Evolutionary conservation across 345 rosid genomes (phyloP).

Genomic region (Alliaria petiolata): DNA sequence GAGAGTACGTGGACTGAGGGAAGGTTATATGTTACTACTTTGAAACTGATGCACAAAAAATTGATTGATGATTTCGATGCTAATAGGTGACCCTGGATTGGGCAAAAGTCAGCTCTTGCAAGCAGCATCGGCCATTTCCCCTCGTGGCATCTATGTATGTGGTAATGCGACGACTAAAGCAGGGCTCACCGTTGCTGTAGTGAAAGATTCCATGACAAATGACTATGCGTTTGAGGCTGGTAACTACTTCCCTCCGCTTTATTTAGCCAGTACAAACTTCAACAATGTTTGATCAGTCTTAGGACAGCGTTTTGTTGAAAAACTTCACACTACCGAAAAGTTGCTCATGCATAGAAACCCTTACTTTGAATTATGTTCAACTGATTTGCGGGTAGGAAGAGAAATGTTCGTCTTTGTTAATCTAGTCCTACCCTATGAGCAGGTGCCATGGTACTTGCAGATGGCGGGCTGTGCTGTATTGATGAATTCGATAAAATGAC

Average conservation of each 20-base stretch:
- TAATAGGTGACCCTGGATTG: conserved; percentile 95
- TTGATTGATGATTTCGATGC: conserved; percentile 8
- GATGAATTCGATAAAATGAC: conserved; percentile 99
- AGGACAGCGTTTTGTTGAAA: conserved; percentile 3
- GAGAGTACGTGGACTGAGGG: conserved; percentile 4
- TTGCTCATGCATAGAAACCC: conserved; percentile 5
- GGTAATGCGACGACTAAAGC: conserved; percentile 92
- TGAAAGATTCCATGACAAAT: conserved; percentile 83
- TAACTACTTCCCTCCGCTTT: conserved; percentile 35
- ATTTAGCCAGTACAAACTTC: background rate
- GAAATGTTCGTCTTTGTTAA: background rate
- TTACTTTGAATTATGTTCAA: background rate
- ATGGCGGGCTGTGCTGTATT: conserved; percentile 91
- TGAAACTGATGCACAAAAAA: background rate
- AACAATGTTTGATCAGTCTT: conserved; percentile 3
- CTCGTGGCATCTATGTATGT: conserved; percentile 97
- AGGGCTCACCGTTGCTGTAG: conserved; percentile 97
- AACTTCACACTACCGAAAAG: background rate
- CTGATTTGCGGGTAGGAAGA: background rate
- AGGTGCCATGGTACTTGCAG: conserved; percentile 99
- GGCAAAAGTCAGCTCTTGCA: conserved; percentile 98
- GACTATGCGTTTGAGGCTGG: conserved; percentile 99
- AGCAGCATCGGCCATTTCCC: conserved; percentile 93
- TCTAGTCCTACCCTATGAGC: conserved; percentile 22
- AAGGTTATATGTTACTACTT: conserved; percentile 5